A percentile compares a stretch with the other conserved stretches of the same genome.
Evolutionary conservation across 805 yeast genomes (phyloP).

Genomic region (Metschnikowia cubensis): DNA sequence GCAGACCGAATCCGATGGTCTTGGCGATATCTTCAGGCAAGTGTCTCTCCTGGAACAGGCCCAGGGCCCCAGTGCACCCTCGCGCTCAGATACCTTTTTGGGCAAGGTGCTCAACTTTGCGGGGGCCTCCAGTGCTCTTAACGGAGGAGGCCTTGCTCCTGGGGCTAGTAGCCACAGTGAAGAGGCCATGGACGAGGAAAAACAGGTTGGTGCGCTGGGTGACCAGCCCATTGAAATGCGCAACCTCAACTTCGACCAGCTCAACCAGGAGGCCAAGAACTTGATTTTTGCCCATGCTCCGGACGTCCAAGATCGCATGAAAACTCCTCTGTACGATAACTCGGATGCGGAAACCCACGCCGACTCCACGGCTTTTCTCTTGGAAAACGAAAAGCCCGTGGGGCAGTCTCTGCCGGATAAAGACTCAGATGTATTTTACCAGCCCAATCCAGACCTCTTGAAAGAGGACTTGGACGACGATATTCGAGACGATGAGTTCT

Average conservation of each 20-base stretch:
- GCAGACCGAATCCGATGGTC: conserved; percentile 6
- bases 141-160: conserved; percentile 43
- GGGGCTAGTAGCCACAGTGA: conserved; percentile 29
- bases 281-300: conserved; percentile 50
- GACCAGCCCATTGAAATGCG: conserved; percentile 44
- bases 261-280: conserved; percentile 51
- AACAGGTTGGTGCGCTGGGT: conserved; percentile 15
- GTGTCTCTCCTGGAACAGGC: conserved; percentile 34
- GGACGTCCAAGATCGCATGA: conserved; percentile 11
- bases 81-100: conserved; percentile 36
- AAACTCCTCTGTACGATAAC: background rate
- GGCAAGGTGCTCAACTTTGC: conserved; percentile 32
- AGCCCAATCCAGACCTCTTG: conserved; percentile 45
- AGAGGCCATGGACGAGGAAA: conserved; percentile 22
- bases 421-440: conserved; percentile 21
- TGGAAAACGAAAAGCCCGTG: conserved; percentile 2
- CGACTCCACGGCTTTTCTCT: conserved; percentile 5
- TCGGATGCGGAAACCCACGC: conserved; percentile 4
- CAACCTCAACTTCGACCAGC: conserved; percentile 38
- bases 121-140: conserved; percentile 22
- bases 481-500: conserved; percentile 26
- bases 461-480: conserved; percentile 31
- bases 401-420: conserved; percentile 6
- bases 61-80: conserved; percentile 14
- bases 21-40: conserved; percentile 28